Conservation (phyloP, 2,329 filamentous ascomycete species). For the Penicillium sp. region DNA sequence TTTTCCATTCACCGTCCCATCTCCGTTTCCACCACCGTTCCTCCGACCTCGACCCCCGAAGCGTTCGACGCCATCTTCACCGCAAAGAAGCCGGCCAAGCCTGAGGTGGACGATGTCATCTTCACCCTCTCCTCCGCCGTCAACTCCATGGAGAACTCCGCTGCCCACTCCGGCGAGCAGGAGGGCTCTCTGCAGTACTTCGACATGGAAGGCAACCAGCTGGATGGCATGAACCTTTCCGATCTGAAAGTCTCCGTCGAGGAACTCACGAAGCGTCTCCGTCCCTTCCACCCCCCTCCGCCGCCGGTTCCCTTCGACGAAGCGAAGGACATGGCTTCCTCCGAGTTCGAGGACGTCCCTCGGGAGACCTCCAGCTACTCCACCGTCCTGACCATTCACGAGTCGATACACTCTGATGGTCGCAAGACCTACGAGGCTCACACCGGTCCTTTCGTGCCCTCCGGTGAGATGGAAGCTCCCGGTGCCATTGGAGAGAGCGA, state of each 20-base stretch:
- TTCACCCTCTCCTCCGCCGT: constrained; percentile 54
- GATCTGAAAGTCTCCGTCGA: constrained; percentile 60
- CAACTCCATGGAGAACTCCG: constrained; percentile 38
- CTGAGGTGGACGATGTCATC: constrained; percentile 51
- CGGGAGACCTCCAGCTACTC: constrained; percentile 40
- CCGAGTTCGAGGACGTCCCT: too few species aligned
- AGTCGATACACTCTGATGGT: constrained; percentile 44
- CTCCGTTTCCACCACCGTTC: constrained; percentile 74
- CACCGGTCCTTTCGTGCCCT: constrained; percentile 43
- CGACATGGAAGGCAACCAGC: too few species aligned
- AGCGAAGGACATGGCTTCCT: too few species aligned
- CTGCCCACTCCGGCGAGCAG: constrained; percentile 27
- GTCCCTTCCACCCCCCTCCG: constrained; percentile 79
- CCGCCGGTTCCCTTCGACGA: constrained; percentile 54
- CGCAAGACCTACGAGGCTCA: constrained; percentile 46
- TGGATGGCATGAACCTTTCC: constrained; percentile 50
- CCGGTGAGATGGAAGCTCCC: constrained; percentile 32
- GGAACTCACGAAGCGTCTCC: constrained; percentile 60
- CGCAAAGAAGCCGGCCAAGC: constrained; percentile 42
- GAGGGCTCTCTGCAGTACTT: constrained; percentile 34
- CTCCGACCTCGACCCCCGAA: constrained; percentile 59
- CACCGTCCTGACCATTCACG: constrained; percentile 46
- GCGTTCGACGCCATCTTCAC: constrained; percentile 80
- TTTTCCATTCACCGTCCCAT: constrained; percentile 94
- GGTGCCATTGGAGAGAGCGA: constrained; percentile 23